phyloP scores from a whole-genome alignment of 1,284 basidiomycete genomes.

The Mrakiaceae sp. region DNA sequence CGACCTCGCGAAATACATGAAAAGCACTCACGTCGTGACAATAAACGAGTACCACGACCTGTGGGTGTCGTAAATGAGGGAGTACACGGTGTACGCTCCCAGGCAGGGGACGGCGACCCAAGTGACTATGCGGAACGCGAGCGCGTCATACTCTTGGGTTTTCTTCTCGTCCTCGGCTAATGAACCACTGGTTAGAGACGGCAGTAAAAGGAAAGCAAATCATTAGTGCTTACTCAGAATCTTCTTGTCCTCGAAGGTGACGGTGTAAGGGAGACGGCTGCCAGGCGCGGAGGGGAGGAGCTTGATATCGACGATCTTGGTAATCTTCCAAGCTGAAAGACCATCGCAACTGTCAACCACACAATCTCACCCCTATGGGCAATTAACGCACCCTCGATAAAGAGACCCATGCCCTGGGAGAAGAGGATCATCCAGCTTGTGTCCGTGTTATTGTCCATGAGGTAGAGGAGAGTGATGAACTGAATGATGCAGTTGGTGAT shows the following conservation, averaged over 20 bases:
- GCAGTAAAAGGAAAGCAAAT: conserved; percentile 37
- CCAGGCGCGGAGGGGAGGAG: conserved; percentile 49
- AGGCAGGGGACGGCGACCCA: conserved; percentile 76
- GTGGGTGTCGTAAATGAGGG: conserved; percentile 77
- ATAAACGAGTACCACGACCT: conserved; percentile 91
- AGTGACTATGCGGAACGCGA: conserved; percentile 56
- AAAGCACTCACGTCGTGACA: conserved; percentile 47
- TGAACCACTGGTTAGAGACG: no score
- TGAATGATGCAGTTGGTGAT: conserved; percentile 80
- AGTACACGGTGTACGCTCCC: conserved; percentile 77
- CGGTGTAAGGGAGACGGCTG: conserved; percentile 60
- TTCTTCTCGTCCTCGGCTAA: conserved; percentile 81
- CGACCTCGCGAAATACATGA: conserved; percentile 54
- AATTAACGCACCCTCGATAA: neutral
- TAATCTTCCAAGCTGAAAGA: conserved; percentile 71
- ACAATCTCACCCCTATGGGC: neutral
- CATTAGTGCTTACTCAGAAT: conserved; percentile 40
- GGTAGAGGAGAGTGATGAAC: conserved; percentile 76
- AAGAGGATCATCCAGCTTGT: conserved; percentile 92
- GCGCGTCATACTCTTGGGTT: conserved; percentile 73
- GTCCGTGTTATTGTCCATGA: conserved; percentile 88
- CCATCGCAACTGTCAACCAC: neutral
- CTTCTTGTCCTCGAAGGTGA: conserved; percentile 62
- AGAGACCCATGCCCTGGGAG: conserved; percentile 46
- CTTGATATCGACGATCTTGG: conserved; percentile 71